Base-by-base conservation (phyloP, 2,329 filamentous ascomycete genomes). In the Microcyclospora pomicola region DNA sequence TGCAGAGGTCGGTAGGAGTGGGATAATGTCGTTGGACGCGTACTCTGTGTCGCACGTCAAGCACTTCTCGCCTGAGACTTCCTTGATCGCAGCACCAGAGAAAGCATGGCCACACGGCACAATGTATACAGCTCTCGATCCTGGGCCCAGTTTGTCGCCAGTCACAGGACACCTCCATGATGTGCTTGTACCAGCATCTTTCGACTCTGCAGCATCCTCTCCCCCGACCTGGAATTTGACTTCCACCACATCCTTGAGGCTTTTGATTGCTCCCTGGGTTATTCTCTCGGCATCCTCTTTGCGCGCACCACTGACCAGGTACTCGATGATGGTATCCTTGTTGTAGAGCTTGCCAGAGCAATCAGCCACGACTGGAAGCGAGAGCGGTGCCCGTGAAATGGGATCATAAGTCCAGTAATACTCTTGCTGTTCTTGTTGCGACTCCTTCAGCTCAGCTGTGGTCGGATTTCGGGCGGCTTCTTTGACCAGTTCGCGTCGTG, bases 91-190 rank as follows among this genome's bases (percentile, higher is more conserved):
- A 37, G 77, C 76, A 43, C 92, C 86, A 1, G 84, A 80, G 61
- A 96, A 96, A 1, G 84, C 87, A 65, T 98, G 92, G 0, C 91
- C 92, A 53, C 91, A 98, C 0, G 91, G 91, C 4, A 96, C 83
- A 2, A 98, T 53, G 52, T 96, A 98, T 1, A 93, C 84, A 1
- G 85, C 72, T 59, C 80, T 88, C 12, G 80, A 77, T 5, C 70
- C 69, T 0, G 86, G 77, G 0, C 91, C 91, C 15, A 98, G 63
- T 56, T 82, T 78, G 57, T 92, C 93, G 51, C 82, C 75, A 2
- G 87, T 93, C 38, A 96, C 73, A 0, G 88, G 87, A 54, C 91
- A 98, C 19, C 84, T 73, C 72, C 80, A 87, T 40, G 69, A 71
- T 51, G 79, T 73, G n/a, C 19, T 24, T 24, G 19, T 5, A 7